Percentiles rank a stretch among this genome's conserved stretches.
phyloP scores from a whole-genome alignment of 768 basidiomycete species.

The Amanita pseudoporphyria region DNA sequence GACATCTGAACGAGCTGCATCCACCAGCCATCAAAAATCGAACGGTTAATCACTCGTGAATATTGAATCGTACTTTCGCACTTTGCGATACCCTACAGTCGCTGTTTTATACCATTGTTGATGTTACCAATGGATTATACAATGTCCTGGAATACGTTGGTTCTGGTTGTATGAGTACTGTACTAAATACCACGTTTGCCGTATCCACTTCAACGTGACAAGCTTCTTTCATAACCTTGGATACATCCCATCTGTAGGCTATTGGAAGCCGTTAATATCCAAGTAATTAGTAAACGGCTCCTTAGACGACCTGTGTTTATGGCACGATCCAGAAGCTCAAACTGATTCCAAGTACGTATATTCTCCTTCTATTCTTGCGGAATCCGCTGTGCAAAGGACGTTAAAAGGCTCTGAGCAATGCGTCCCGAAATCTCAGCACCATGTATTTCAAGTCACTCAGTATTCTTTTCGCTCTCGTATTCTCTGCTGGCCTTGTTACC shows the following conservation, averaged over 20 bases:
- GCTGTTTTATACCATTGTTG: no score
- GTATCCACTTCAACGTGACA: no score
- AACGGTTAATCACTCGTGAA: neutral
- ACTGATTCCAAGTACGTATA: neutral
- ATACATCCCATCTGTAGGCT: no score
- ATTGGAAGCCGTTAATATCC: no score
- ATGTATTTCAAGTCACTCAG: neutral
- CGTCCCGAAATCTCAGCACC: neutral
- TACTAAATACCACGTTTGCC: neutral
- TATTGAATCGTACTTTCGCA: no score
- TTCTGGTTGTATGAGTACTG: neutral
- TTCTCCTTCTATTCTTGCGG: neutral
- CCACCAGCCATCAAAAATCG: neutral
- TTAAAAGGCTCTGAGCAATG: neutral
- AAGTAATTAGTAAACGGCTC: no score
- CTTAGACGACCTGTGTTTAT: neutral
- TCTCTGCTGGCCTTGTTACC: neutral
- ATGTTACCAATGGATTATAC: neutral
- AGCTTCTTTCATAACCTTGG: no score
- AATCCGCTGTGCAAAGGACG: neutral
- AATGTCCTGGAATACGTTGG: neutral
- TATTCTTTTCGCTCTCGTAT: constrained; percentile 4
- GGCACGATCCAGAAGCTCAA: neutral
- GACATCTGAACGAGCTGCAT: neutral
- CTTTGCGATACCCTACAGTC: neutral